Evolutionary conservation across 2,329 filamentous ascomycete species (phyloP), one percentile per base, ranked within the genome.

Genomic region (Graphiopsis chlorocephala): DNA sequence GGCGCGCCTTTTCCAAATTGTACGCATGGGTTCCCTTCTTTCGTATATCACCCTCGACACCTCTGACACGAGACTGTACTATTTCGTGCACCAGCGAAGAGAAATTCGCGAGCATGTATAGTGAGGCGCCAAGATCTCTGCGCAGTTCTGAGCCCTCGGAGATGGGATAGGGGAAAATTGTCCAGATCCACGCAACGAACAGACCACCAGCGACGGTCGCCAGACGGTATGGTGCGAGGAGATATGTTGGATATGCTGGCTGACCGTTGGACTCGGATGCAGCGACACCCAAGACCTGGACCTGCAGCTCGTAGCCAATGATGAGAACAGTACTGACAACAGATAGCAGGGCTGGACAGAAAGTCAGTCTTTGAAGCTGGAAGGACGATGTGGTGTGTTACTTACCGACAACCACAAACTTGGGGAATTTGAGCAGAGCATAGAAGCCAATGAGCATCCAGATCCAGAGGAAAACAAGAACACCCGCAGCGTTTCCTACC

Each of bases 51-150:
- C 86, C 86, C 56, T 85, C 84, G 17, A 83, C 82, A 10, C 84
- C 84, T 10, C 83, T 81, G 64, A 92, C 82, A 15, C 87, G 82
- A 12, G 84, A 79, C 63, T 82, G 81, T 42, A 92, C 82, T 0
- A 89, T 90, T 65, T 89, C 87, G 71, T 90, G 85, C 63, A 91
- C 86, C 65, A 89, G 84, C 4, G 85, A 88, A 72, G 91, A 91
- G 74, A 89, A 90, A 71, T 91, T 92, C 1, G 90, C 90, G 3
- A 92, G 81, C 6, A 92, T 81, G 73, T 91, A 92, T 3, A 93
- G 78, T 0, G 88, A 86, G 0, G 85, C 85, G 4, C 89, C 89
- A 1, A 93, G 79, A 67, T 90, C 88, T 68, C 86, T 86, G 10
- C 90, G 84, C 7, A 93, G 81, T 70, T 87, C 86, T 1, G 87